Conservation (phyloP, 2,329 filamentous ascomycete species). For the Huntiella abstrusa region DNA sequence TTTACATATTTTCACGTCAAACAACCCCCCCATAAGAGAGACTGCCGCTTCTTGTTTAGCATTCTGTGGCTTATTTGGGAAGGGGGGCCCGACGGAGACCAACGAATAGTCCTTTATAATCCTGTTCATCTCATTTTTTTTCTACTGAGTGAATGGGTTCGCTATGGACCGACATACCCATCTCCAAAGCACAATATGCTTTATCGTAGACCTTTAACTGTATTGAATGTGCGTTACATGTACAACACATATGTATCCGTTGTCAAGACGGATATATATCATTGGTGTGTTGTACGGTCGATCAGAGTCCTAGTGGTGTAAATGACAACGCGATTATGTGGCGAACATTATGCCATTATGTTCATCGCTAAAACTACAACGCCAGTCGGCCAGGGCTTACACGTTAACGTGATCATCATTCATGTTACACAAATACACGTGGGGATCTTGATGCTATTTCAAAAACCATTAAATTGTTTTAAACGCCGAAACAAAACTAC, state of each 20-base stretch:
- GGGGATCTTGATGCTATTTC: background rate
- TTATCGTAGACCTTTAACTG: too few species aligned
- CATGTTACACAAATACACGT: too few species aligned
- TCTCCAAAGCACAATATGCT: background rate
- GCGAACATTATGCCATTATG: too few species aligned
- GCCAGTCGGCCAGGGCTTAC: too few species aligned
- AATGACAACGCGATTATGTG: too few species aligned
- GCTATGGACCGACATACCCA: constrained; percentile 40
- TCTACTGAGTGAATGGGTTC: constrained; percentile 33
- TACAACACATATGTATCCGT: too few species aligned
- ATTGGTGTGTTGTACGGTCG: too few species aligned
- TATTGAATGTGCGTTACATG: too few species aligned
- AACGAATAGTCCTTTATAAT: constrained; percentile 38
- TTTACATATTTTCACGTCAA: constrained; percentile 30
- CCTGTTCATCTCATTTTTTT: constrained; percentile 28
- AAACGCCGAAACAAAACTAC: constrained; percentile 10
- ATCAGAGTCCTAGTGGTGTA: too few species aligned
- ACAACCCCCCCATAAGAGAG: constrained; percentile 11
- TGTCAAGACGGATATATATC: too few species aligned
- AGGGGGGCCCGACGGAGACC: constrained; percentile 32
- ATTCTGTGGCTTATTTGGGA: constrained; percentile 10
- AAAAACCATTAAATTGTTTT: constrained; percentile 11
- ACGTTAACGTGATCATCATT: too few species aligned
- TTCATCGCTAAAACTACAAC: too few species aligned
- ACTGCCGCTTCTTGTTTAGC: constrained; percentile 13